Percentiles rank a stretch among this genome's conserved stretches.
These are phyloP conservation scores for Wallacemonas rigidus DNA, from an alignment of 208 protist species.

Conservation along the genomic window DNA sequence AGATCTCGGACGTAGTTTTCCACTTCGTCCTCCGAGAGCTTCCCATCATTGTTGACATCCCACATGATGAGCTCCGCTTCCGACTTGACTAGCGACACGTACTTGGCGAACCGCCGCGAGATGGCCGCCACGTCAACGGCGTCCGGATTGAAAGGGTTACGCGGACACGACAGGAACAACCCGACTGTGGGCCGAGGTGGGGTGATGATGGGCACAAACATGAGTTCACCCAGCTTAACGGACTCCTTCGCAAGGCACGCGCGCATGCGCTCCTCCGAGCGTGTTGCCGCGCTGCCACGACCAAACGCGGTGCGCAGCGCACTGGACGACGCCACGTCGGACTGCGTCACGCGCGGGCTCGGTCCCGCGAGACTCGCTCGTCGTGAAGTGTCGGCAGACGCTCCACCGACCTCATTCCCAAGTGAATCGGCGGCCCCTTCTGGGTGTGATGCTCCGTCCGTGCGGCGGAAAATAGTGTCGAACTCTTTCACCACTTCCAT, in stretches of 20 bases:
- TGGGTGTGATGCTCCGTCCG: slow-evolving; percentile 12
- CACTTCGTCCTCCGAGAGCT: slow-evolving; percentile 86
- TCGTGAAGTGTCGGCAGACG: slow-evolving; percentile 11
- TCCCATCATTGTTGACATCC: slow-evolving; percentile 86
- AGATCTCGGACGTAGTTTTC: slow-evolving; percentile 86
- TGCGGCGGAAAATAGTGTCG: slow-evolving; percentile 21
- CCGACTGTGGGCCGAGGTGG: slow-evolving; percentile 56
- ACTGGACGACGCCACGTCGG: background rate
- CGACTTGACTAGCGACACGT: slow-evolving; percentile 86
- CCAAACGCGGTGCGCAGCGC: slow-evolving; percentile 4
- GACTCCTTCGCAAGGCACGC: slow-evolving; percentile 5
- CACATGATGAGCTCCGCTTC: slow-evolving; percentile 84
- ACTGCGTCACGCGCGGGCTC: slow-evolving; percentile 12
- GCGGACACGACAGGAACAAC: slow-evolving; percentile 73
- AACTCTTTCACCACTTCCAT: slow-evolving; percentile 55
- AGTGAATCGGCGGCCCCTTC: background rate
- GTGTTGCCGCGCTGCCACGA: slow-evolving; percentile 1
- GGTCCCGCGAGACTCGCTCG: background rate
- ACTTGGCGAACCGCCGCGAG: slow-evolving; percentile 75
- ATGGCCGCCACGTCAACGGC: slow-evolving; percentile 64
- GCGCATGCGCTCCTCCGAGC: slow-evolving; percentile 18
- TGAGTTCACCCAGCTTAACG: slow-evolving; percentile 38
- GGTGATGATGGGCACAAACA: slow-evolving; percentile 47
- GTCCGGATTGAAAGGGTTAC: slow-evolving; percentile 33
- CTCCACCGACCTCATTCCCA: background rate